Conservation (phyloP, 768 basidiomycete genomes). For the Pleurotus ostreatus region DNA sequence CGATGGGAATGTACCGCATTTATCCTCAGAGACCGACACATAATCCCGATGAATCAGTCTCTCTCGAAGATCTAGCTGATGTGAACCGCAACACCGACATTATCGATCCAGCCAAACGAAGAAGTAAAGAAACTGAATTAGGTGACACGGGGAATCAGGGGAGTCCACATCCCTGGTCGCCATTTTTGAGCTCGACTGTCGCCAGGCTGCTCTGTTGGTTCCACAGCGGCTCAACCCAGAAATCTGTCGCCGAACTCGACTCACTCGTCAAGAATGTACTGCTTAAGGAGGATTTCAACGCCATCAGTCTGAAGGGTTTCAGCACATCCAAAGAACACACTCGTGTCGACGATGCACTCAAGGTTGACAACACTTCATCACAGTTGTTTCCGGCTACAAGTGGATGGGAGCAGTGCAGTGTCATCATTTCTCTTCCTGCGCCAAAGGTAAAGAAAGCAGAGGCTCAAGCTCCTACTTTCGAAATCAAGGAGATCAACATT, state of each 20-base stretch:
- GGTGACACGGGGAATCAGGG: background rate
- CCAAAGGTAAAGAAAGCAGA: background rate
- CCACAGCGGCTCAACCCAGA: slow-evolving; percentile 22
- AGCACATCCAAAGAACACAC: slow-evolving; percentile 14
- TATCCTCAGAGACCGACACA: background rate
- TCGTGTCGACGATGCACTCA: slow-evolving; percentile 6
- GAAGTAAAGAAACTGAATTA: background rate
- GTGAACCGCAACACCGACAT: background rate
- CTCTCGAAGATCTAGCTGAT: background rate
- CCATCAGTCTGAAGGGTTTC: slow-evolving; percentile 15
- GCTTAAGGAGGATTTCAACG: slow-evolving; percentile 18
- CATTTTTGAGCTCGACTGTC: slow-evolving; percentile 21
- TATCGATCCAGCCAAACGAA: background rate
- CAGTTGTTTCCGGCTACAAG: background rate
- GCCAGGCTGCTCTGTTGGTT: slow-evolving; percentile 27
- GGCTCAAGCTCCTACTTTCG: background rate
- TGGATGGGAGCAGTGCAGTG: background rate
- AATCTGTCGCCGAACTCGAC: slow-evolving; percentile 24
- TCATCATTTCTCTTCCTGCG: background rate
- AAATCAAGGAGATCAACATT: background rate
- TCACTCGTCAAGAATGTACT: slow-evolving; percentile 23
- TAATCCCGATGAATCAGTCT: background rate
- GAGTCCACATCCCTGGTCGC: slow-evolving; percentile 10
- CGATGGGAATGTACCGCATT: slow-evolving; percentile 1
- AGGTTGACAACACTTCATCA: background rate